Evolutionary conservation across 192 early-diverging fungal genomes (phyloP), one percentile per base, ranked within the genome.

Genomic region (Ramicandelaber brevisporus): DNA sequence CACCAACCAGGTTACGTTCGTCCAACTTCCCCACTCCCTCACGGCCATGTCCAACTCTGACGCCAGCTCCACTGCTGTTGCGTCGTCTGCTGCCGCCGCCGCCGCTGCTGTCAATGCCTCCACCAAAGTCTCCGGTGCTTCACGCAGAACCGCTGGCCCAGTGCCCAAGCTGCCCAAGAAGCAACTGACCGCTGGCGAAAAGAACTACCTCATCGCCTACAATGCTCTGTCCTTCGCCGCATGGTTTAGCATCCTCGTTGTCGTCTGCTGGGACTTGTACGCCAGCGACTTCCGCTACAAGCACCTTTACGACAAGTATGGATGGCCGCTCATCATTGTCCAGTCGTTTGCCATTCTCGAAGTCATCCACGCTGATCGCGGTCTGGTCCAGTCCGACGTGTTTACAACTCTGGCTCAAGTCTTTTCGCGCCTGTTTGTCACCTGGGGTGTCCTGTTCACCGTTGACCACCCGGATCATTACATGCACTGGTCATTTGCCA

Each of bases 341-440:
- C 89, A 96, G 50, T 76, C 83, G 3, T 53, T 53, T 21, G 87
- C 87, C 11, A 14, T 76, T 1, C 59, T 90, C 10, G 89, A 96
- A 55, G 65, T 92, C 29, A 37, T 53, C 9, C 49, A 54, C 31
- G 40, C 38, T n/a, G 43, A 48, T 1, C 11, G 47, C 5, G 84
- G 85, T 1, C 45, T 81, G 26, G 90, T 97, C 28, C 70, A 65
- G 41, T 73, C 85, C 4, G 63, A 82, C 16, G 49, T 79, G 4
- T 29, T 59, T 11, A 86, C 87, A 1, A 92, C 74, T 6, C 42
- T 63, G 9, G 68, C 78, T 41, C 90, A 97, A 50, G 78, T 97
- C 20, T 57, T 65, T 26, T 87, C 83, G 20, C 68, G 90, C 4
- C 42, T 92, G 17, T 53, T 79, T 17, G 55, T 97, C 0, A 75